Percentiles rank a stretch among this genome's conserved stretches.
Evolutionary conservation across 2,329 filamentous ascomycete genomes (phyloP).

Genomic region (Pezizomycotina sp.): DNA sequence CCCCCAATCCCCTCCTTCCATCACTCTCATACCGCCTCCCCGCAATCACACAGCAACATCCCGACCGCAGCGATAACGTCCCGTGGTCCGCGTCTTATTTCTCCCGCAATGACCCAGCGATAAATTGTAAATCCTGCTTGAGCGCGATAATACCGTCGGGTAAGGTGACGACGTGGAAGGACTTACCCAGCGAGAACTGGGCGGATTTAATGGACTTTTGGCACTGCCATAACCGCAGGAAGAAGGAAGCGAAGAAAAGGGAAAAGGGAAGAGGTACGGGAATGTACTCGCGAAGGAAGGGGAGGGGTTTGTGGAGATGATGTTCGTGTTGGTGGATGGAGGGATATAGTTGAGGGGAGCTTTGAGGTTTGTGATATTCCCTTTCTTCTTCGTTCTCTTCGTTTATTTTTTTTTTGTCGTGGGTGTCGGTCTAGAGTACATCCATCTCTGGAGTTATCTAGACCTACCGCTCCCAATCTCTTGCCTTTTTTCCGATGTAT

Average conservation of each 20-base stretch:
- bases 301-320: slow-evolving; percentile 64
- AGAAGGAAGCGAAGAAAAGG: slow-evolving; percentile 33
- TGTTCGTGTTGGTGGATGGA: slow-evolving; percentile 54
- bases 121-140: slow-evolving; percentile 31
- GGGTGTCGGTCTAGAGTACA: too few relatives aligned
- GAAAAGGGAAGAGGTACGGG: slow-evolving; percentile 27
- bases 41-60: slow-evolving; percentile 4
- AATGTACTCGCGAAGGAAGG: slow-evolving; percentile 48
- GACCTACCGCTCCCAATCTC: too few relatives aligned
- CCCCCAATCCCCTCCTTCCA: slow-evolving; percentile 33
- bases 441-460: too few relatives aligned
- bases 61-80: slow-evolving; percentile 29
- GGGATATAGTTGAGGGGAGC: slow-evolving; percentile 44
- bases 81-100: slow-evolving; percentile 44
- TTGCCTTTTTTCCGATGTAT: too few relatives aligned
- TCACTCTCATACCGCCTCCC: slow-evolving; percentile 27
- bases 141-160: slow-evolving; percentile 31
- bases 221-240: slow-evolving; percentile 90
- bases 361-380: slow-evolving; percentile 32
- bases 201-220: slow-evolving; percentile 99
- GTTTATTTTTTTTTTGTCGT: slow-evolving; percentile 20
- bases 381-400: slow-evolving; percentile 11
- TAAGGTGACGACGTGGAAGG: slow-evolving; percentile 54
- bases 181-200: slow-evolving; percentile 92
- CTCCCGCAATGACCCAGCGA: slow-evolving; percentile 23